These are phyloP conservation scores for Sphagnum fallax DNA, from an alignment of 228 moss, liverwort and hornwort species.

Conservation along the genomic window DNA sequence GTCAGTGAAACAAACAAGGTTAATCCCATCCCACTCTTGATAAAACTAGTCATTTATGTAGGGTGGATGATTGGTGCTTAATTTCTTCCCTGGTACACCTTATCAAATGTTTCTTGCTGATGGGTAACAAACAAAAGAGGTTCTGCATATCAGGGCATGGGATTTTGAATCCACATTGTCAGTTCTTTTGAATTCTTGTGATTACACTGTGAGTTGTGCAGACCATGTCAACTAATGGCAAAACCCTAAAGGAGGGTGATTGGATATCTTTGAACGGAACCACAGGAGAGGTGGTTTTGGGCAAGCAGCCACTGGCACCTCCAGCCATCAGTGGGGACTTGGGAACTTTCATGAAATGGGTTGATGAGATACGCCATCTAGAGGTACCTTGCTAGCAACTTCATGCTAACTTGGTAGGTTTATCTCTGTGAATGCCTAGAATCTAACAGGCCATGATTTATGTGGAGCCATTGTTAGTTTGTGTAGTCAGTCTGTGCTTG, in stretches of 20 bases:
- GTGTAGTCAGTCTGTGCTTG: too few relatives aligned
- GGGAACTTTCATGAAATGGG: conserved; percentile 82
- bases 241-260: conserved; percentile 70
- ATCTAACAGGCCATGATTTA: too few relatives aligned
- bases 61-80: too few relatives aligned
- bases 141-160: too few relatives aligned
- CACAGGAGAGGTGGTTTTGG: conserved; percentile 80
- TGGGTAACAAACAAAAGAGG: too few relatives aligned
- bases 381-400: conserved; percentile 26
- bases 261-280: conserved; percentile 94
- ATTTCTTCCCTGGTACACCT: too few relatives aligned
- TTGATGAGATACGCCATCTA: conserved; percentile 54
- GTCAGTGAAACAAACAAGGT: conserved; percentile 72
- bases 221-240: conserved; percentile 46
- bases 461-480: too few relatives aligned
- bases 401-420: too few relatives aligned
- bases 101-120: too few relatives aligned
- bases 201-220: conserved; percentile 9
- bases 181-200: neutral
- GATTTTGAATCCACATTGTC: too few relatives aligned
- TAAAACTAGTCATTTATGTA: too few relatives aligned
- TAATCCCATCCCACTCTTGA: neutral
- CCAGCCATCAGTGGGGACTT: conserved; percentile 90
- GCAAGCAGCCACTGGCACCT: conserved; percentile 79
- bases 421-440: too few relatives aligned